Conservation (phyloP, 1,139 yeast genomes). For the Pichia cactophila region DNA sequence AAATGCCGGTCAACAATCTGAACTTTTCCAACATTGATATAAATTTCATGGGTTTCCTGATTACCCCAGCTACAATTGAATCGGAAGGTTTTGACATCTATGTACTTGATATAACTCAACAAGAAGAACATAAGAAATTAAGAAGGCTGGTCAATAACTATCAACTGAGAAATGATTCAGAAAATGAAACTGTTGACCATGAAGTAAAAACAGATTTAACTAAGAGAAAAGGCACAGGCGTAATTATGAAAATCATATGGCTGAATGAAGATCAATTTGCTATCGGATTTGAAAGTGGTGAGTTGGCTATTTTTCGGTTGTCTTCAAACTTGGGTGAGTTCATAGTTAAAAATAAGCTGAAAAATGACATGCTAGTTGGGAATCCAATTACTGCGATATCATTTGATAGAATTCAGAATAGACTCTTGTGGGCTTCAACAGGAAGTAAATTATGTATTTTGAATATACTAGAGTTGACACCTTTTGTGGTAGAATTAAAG, state of each 20-base stretch:
- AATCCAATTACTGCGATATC: slow-evolving; percentile 39
- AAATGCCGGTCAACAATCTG: slow-evolving; percentile 48
- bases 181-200: slow-evolving; percentile 4
- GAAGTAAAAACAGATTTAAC: slow-evolving; percentile 10
- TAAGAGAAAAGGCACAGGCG: slow-evolving; percentile 35
- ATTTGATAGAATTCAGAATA: slow-evolving; percentile 13
- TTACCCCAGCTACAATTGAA: slow-evolving; percentile 47
- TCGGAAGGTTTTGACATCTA: slow-evolving; percentile 51
- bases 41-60: slow-evolving; percentile 23
- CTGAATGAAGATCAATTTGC: slow-evolving; percentile 28
- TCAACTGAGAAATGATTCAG: not conserved
- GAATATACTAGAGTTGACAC: not conserved
- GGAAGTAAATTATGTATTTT: slow-evolving; percentile 19
- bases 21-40: slow-evolving; percentile 48
- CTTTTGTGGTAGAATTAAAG: slow-evolving; percentile 13
- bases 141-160: slow-evolving; percentile 24
- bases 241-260: slow-evolving; percentile 42
- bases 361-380: slow-evolving; percentile 32
- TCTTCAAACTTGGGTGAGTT: slow-evolving; percentile 15
- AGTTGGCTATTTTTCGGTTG: slow-evolving; percentile 32
- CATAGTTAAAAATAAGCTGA: slow-evolving; percentile 22
- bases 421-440: slow-evolving; percentile 37
- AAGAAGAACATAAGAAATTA: slow-evolving; percentile 18
- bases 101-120: slow-evolving; percentile 22
- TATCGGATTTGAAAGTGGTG: slow-evolving; percentile 56